These are phyloP conservation scores for Saposhnikovia divaricata DNA, from an alignment of 129 eudicot genomes.

Conservation along the genomic window DNA sequence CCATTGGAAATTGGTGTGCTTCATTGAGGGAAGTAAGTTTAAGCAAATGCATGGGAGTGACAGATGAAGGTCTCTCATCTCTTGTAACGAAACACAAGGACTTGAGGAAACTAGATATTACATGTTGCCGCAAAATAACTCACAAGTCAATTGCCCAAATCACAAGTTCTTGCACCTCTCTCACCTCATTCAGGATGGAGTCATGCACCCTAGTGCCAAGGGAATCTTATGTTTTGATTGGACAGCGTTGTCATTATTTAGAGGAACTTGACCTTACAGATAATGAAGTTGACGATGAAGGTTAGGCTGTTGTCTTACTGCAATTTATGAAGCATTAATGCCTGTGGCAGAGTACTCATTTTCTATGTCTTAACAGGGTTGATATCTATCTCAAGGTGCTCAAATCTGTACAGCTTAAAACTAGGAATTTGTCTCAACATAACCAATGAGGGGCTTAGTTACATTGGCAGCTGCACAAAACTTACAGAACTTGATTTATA, in stretches of 20 bases:
- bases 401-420: conserved; percentile 54
- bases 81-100: conserved; percentile 62
- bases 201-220: conserved; percentile 68
- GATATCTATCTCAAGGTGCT: conserved; percentile 79
- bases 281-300: conserved; percentile 86
- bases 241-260: conserved; percentile 60
- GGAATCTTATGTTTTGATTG: conserved; percentile 83
- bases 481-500: conserved; percentile 83
- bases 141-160: conserved; percentile 50
- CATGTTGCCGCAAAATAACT: conserved; percentile 88
- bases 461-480: conserved; percentile 70
- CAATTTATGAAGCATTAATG: neutral
- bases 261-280: conserved; percentile 96
- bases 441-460: conserved; percentile 59
- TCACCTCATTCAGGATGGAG: conserved; percentile 85
- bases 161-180: conserved; percentile 67
- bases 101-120: conserved; percentile 69
- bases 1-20: conserved; percentile 60
- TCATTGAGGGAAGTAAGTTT: conserved; percentile 77
- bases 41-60: conserved; percentile 85
- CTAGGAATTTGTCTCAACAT: conserved; percentile 83
- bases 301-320: conserved; percentile 22
- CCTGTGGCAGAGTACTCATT: conserved; percentile 1
- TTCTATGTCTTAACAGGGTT: conserved; percentile 50
- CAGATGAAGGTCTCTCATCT: conserved; percentile 77